phyloP scores from a whole-genome alignment of 1,139 yeast genomes.

The Candida sp. region DNA sequence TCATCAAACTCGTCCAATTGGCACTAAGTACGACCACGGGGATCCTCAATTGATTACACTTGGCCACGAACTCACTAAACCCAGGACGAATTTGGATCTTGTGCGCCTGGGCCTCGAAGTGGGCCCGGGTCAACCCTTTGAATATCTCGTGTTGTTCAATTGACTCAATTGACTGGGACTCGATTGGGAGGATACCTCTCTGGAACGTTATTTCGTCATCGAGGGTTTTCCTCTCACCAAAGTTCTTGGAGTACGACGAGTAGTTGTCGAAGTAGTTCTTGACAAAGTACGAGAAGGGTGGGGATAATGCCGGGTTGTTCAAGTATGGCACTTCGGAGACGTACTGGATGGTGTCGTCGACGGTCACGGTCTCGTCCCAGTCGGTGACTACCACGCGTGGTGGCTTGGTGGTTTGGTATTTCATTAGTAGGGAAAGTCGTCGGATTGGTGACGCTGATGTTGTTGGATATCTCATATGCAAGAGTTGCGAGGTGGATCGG shows the following conservation, averaged over 20 bases:
- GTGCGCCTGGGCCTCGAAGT: conserved; percentile 36
- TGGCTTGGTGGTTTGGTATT: background rate
- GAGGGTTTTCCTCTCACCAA: conserved; percentile 23
- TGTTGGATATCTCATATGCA: background rate
- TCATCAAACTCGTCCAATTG: conserved; percentile 65
- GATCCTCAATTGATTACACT: conserved; percentile 23
- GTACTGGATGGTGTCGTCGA: conserved; percentile 55
- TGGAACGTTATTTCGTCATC: conserved; percentile 49
- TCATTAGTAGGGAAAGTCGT: background rate
- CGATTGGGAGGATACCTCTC: conserved; percentile 47
- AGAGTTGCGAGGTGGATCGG: no score
- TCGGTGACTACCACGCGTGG: conserved; percentile 46
- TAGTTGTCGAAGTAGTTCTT: conserved; percentile 48
- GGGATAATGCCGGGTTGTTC: conserved; percentile 36
- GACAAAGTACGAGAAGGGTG: conserved; percentile 50
- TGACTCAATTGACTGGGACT: conserved; percentile 53
- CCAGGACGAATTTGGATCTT: conserved; percentile 47
- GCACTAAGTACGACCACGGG: conserved; percentile 60
- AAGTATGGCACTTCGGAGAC: conserved; percentile 56
- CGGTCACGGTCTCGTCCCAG: conserved; percentile 77
- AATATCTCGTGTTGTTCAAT: conserved; percentile 47
- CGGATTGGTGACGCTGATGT: background rate
- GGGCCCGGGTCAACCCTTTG: conserved; percentile 37
- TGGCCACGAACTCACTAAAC: conserved; percentile 39
- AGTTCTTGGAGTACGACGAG: conserved; percentile 19